Evolutionary conservation across 1,284 basidiomycete genomes (phyloP).

Genomic region (Sporisorium exsertum): DNA sequence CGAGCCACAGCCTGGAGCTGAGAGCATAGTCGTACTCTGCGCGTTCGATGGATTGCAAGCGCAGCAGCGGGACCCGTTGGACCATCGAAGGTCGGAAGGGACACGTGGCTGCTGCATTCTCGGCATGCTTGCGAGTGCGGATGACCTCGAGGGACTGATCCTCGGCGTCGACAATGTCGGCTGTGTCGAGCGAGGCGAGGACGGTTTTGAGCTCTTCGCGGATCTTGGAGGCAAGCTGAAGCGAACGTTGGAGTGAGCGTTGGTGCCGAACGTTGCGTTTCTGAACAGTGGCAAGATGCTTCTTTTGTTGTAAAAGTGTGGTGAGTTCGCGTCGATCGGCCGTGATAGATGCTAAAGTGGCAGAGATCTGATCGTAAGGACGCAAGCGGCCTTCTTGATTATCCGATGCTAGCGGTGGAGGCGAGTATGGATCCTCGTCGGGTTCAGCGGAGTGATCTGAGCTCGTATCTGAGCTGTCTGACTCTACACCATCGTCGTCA

Average conservation of each 20-base stretch:
- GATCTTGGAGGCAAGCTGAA: slow-evolving; percentile 12
- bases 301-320: slow-evolving; percentile 13
- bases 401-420: neutral
- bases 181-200: slow-evolving; percentile 35
- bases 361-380: slow-evolving; percentile 15
- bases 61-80: slow-evolving; percentile 27
- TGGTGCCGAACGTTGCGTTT: slow-evolving; percentile 24
- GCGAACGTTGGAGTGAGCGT: slow-evolving; percentile 18
- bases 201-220: slow-evolving; percentile 36
- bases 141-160: slow-evolving; percentile 48
- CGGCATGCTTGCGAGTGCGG: slow-evolving; percentile 8
- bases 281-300: slow-evolving; percentile 12
- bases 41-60: slow-evolving; percentile 43
- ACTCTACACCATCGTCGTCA: neutral
- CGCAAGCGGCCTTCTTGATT: neutral
- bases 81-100: slow-evolving; percentile 31
- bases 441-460: neutral
- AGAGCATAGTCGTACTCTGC: slow-evolving; percentile 44
- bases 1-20: slow-evolving; percentile 28
- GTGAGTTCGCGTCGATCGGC: slow-evolving; percentile 36
- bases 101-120: slow-evolving; percentile 19
- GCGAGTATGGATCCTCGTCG: neutral
- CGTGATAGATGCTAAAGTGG: slow-evolving; percentile 22
- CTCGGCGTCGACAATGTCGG: slow-evolving; percentile 47
- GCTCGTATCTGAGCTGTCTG: neutral